phyloP scores from a whole-genome alignment of 345 rosid species.

The Kandelia obovata region DNA sequence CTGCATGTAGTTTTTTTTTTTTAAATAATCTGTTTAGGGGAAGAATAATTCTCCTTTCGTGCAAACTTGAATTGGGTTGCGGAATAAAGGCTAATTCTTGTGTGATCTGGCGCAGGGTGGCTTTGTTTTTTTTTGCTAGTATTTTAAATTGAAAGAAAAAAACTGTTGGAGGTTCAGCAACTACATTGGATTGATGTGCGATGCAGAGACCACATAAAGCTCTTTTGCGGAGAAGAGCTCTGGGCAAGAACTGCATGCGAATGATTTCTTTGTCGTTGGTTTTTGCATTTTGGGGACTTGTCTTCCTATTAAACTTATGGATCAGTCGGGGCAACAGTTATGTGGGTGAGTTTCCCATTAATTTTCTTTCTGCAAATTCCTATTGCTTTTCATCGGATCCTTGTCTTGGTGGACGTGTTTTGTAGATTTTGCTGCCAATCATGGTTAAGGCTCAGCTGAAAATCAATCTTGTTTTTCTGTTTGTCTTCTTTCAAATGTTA shows the following conservation, averaged over 20 bases:
- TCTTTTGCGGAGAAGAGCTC: slow-evolving; percentile 73
- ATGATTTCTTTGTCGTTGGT: slow-evolving; percentile 70
- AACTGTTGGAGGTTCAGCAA: background rate
- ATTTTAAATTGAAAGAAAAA: background rate
- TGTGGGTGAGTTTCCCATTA: slow-evolving; percentile 40
- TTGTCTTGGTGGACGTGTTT: no score
- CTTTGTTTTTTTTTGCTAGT: background rate
- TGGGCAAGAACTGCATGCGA: slow-evolving; percentile 22
- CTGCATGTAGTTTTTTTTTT: background rate
- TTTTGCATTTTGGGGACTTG: slow-evolving; percentile 64
- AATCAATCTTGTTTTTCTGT: no score
- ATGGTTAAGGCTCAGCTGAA: no score
- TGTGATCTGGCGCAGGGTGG: slow-evolving; percentile 11
- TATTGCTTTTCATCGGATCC: background rate
- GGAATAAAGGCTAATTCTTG: slow-evolving; percentile 1
- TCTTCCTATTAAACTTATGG: slow-evolving; percentile 64
- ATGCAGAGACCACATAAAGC: slow-evolving; percentile 83
- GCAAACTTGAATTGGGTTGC: background rate
- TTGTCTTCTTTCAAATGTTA: no score
- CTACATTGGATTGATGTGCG: slow-evolving; percentile 46
- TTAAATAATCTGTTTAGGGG: background rate
- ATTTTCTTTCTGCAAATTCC: background rate
- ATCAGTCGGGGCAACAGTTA: slow-evolving; percentile 56
- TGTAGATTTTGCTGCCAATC: no score
- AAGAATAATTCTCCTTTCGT: background rate